Conservation (phyloP, 805 yeast genomes). For the Yarrowia divulgata region DNA sequence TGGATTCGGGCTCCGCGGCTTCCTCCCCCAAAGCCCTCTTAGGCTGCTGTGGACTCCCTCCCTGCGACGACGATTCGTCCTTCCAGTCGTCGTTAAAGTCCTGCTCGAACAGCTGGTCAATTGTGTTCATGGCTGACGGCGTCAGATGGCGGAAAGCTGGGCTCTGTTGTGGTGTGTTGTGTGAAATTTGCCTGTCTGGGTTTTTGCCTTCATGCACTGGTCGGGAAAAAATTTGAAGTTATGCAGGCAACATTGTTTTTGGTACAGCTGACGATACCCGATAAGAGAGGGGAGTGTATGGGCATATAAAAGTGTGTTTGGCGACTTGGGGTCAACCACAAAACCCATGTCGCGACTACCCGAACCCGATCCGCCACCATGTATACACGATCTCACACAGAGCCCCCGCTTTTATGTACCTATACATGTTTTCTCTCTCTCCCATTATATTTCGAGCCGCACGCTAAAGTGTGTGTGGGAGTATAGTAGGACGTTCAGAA, state of each 20-base stretch:
- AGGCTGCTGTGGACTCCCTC: background rate
- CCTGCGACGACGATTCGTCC: slow-evolving; percentile 5
- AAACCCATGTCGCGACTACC: background rate
- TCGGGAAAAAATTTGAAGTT: slow-evolving; percentile 11
- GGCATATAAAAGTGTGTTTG: background rate
- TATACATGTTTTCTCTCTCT: no score
- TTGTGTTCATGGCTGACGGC: slow-evolving; percentile 36
- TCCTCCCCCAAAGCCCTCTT: background rate
- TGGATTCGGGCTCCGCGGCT: background rate
- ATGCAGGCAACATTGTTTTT: slow-evolving; percentile 25
- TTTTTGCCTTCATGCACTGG: slow-evolving; percentile 31
- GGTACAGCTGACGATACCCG: background rate
- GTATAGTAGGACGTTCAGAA: no score
- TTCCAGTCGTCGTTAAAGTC: slow-evolving; percentile 37
- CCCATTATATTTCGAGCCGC: background rate
- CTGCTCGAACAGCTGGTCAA: slow-evolving; percentile 39
- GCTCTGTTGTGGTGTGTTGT: slow-evolving; percentile 2
- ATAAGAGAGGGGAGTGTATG: background rate
- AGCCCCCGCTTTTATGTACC: no score
- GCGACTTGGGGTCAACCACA: background rate
- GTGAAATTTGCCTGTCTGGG: background rate
- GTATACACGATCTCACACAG: no score
- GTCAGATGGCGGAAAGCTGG: background rate
- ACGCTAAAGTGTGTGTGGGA: background rate
- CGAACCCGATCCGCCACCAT: no score